These are phyloP conservation scores for Cicer judaicum DNA, from an alignment of 306 rosid species.

Conservation along the genomic window DNA sequence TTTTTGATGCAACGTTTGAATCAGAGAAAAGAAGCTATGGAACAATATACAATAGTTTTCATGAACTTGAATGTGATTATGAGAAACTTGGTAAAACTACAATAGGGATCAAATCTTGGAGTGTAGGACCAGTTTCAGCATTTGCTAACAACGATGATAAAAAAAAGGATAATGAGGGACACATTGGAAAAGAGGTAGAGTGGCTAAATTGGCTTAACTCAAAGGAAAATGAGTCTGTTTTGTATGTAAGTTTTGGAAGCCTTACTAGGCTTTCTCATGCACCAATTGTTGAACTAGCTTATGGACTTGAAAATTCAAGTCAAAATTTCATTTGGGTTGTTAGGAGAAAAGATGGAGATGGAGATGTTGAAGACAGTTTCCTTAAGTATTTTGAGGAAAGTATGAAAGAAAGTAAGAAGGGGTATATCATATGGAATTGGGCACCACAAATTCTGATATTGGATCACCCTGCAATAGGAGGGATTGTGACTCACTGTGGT, in stretches of 20 bases:
- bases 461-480: constrained; percentile 42
- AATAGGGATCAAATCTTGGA: constrained; percentile 42
- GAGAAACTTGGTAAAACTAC: constrained; percentile 31
- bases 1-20: background rate
- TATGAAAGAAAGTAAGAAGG: constrained; percentile 43
- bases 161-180: background rate
- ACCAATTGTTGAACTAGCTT: constrained; percentile 41
- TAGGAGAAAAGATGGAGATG: background rate
- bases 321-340: constrained; percentile 46
- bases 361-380: constrained; percentile 8
- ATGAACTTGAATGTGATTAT: constrained; percentile 43
- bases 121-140: constrained; percentile 41
- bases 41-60: constrained; percentile 39
- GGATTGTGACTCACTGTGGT: constrained; percentile 50
- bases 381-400: constrained; percentile 26
- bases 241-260: constrained; percentile 47
- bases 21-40: constrained; percentile 47
- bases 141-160: constrained; percentile 17
- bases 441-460: constrained; percentile 47
- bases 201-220: constrained; percentile 43
- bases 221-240: constrained; percentile 26
- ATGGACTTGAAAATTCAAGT: constrained; percentile 43
- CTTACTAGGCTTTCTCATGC: constrained; percentile 33
- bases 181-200: background rate
- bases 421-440: constrained; percentile 45